Percentiles rank a stretch among this genome's conserved stretches.
These are phyloP conservation scores for Fusarium coffeatum DNA, from an alignment of 2,329 filamentous ascomycete species.

Conservation along the genomic window DNA sequence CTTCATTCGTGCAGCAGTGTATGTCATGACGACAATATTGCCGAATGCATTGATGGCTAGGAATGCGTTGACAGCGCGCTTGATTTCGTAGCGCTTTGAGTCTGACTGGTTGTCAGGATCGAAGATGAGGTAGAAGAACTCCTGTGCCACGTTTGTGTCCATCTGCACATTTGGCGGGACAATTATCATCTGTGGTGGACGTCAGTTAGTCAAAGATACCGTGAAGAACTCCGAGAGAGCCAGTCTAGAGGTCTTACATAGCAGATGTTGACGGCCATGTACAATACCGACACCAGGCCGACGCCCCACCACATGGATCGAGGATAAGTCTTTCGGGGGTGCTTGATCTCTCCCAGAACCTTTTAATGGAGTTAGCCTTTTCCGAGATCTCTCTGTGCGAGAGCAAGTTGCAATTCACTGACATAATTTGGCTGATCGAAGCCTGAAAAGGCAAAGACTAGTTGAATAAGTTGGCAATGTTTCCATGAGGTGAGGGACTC, in stretches of 20 bases:
- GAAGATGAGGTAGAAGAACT: not conserved
- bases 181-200: not conserved
- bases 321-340: not conserved
- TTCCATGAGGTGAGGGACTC: not conserved
- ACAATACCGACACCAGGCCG: not conserved
- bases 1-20: not conserved
- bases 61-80: not conserved
- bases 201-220: not conserved
- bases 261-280: not conserved
- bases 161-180: not conserved
- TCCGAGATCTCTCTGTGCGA: not conserved
- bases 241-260: not conserved
- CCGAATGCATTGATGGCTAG: not conserved
- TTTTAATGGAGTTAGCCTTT: not conserved
- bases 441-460: not conserved
- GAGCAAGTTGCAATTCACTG: not conserved
- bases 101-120: not conserved
- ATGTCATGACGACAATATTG: not conserved
- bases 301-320: not conserved
- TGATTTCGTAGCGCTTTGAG: not conserved
- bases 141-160: not conserved
- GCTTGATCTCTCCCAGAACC: not conserved
- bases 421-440: not conserved
- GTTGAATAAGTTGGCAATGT: not conserved
- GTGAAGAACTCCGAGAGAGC: not conserved